Percentiles rank a stretch among this genome's conserved stretches.
These are phyloP conservation scores for Trichomonas tenax DNA, from an alignment of 208 protist genomes.

Conservation along the genomic window DNA sequence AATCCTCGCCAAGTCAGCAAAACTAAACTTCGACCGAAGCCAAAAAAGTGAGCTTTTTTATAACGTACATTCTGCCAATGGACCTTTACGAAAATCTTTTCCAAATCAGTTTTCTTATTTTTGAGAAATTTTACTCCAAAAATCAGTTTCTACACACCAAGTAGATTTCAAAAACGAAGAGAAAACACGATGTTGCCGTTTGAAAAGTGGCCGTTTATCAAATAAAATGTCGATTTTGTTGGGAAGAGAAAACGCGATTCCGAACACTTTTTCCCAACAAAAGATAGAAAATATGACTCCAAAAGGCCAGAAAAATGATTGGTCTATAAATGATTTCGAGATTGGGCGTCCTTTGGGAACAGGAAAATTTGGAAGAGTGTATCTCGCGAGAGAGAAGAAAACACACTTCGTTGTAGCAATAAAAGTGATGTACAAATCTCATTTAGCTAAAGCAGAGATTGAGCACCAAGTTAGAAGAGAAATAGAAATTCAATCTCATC, in stretches of 20 bases:
- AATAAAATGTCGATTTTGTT: not conserved
- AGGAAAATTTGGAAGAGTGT: conserved; percentile 98
- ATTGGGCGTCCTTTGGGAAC: conserved; percentile 52
- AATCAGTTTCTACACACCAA: too few species aligned
- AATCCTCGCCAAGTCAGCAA: too few species aligned
- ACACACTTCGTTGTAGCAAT: conserved; percentile 92
- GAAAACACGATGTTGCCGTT: too few species aligned
- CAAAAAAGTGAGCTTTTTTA: too few species aligned
- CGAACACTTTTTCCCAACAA: not conserved
- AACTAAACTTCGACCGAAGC: too few species aligned
- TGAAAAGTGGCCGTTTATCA: not conserved
- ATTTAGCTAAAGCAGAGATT: conserved; percentile 77
- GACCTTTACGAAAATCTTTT: too few species aligned
- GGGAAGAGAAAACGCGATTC: not conserved
- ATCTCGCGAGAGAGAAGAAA: conserved; percentile 82
- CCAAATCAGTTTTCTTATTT: too few species aligned
- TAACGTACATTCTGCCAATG: too few species aligned
- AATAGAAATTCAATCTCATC: conserved; percentile 94
- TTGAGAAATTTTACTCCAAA: too few species aligned
- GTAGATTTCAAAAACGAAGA: too few species aligned
- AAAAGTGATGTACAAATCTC: conserved; percentile 80
- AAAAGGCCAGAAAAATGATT: conserved; percentile 5
- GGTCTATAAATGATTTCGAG: conserved; percentile 52
- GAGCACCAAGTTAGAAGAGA: conserved; percentile 89
- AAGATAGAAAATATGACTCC: not conserved